phyloP scores from a whole-genome alignment of 805 yeast genomes.

The Lipomyces chichibuensis region DNA sequence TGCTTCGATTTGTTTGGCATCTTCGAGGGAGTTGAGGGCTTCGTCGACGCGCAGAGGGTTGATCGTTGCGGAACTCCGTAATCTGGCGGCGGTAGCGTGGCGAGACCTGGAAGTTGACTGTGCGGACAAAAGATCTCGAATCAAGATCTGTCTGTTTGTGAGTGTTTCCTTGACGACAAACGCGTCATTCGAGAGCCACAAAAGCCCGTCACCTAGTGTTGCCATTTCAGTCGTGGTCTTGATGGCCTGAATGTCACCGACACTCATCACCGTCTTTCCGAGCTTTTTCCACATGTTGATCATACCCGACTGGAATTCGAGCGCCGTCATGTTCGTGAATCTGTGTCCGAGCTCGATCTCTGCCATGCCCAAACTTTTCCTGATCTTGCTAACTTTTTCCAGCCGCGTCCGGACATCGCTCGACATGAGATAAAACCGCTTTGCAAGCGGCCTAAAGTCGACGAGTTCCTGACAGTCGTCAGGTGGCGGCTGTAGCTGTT shows the following conservation, averaged over 20 bases:
- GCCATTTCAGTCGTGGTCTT: conserved; percentile 74
- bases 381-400: conserved; percentile 55
- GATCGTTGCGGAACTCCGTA: conserved; percentile 70
- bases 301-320: conserved; percentile 73
- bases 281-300: conserved; percentile 75
- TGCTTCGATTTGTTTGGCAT: conserved; percentile 75
- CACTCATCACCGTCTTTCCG: conserved; percentile 65
- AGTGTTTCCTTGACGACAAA: conserved; percentile 88
- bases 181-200: conserved; percentile 68
- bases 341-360: conserved; percentile 57
- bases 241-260: conserved; percentile 76
- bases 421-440: conserved; percentile 65
- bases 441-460: conserved; percentile 83
- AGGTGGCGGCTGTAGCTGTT: conserved; percentile 88
- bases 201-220: conserved; percentile 73
- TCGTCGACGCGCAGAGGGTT: conserved; percentile 91
- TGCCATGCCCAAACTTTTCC: conserved; percentile 56
- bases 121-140: conserved; percentile 84
- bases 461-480: conserved; percentile 83
- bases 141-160: conserved; percentile 86
- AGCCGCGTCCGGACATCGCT: conserved; percentile 58
- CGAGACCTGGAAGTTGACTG: conserved; percentile 71
- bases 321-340: conserved; percentile 44
- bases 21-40: conserved; percentile 76
- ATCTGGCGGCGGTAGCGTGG: conserved; percentile 69